phyloP scores from a whole-genome alignment of 441 rosid genomes.

The Arabidopsis lyrata region DNA sequence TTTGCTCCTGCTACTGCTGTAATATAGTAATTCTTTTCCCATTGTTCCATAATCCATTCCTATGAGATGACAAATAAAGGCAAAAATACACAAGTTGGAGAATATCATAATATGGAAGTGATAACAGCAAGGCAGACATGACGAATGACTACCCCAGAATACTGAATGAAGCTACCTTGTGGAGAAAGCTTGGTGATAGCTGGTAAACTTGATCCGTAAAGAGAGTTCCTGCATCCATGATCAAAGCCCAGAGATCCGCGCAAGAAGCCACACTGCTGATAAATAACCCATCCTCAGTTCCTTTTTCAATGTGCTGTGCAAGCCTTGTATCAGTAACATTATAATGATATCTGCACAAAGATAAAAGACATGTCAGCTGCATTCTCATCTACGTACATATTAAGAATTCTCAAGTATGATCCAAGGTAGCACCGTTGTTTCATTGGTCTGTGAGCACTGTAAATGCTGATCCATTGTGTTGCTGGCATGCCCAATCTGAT shows the following conservation, averaged over 20 bases:
- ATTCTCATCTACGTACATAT: constrained; percentile 8
- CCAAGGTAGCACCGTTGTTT: constrained; percentile 71
- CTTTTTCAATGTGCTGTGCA: constrained; percentile 81
- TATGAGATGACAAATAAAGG: constrained; percentile 36
- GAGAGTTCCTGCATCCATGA: constrained; percentile 97
- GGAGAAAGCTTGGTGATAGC: constrained; percentile 76
- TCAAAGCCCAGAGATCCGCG: constrained; percentile 87
- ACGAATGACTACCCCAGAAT: constrained; percentile 24
- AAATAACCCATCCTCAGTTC: constrained; percentile 86
- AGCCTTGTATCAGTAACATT: constrained; percentile 85
- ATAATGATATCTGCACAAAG: constrained; percentile 79
- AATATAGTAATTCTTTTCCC: constrained; percentile 82
- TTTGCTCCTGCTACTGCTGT: constrained; percentile 82
- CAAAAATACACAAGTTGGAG: constrained; percentile 24
- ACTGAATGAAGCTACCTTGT: constrained; percentile 66
- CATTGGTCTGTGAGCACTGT: constrained; percentile 95
- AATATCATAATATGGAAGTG: constrained; percentile 12
- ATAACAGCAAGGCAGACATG: constrained; percentile 20
- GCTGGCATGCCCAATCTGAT: constrained; percentile 97
- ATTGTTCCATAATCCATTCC: constrained; percentile 92
- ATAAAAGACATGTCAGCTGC: constrained; percentile 31
- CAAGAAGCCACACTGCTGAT: constrained; percentile 90
- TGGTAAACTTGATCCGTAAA: constrained; percentile 81
- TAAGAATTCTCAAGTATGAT: constrained; percentile 25
- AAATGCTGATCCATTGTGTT: constrained; percentile 92